Percentiles rank a stretch among this genome's conserved stretches.
Evolutionary conservation across 805 yeast genomes (phyloP).

Genomic region (Schizosaccharomyces japonicus): DNA sequence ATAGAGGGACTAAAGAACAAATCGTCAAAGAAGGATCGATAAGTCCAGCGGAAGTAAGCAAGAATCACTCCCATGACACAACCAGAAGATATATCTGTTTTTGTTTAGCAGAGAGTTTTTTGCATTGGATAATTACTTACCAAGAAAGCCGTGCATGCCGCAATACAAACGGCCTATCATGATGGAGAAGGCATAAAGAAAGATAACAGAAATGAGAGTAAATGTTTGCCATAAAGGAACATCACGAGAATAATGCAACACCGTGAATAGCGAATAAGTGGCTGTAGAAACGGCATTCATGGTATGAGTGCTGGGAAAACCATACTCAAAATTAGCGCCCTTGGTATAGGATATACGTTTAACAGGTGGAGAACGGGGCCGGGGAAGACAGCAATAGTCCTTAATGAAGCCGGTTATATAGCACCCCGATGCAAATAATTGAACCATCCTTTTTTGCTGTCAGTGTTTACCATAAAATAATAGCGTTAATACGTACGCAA

Average conservation of each 20-base stretch:
- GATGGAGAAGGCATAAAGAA: conserved; percentile 36
- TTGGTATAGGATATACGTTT: conserved; percentile 72
- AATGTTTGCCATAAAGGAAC: not conserved
- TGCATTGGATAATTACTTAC: not conserved
- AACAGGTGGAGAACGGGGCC: conserved; percentile 81
- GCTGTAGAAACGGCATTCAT: conserved; percentile 80
- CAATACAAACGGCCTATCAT: conserved; percentile 70
- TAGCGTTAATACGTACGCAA: conserved; percentile 22
- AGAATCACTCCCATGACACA: conserved; percentile 33
- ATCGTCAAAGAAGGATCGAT: conserved; percentile 25
- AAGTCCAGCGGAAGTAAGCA: conserved; percentile 23
- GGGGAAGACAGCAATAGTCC: conserved; percentile 68
- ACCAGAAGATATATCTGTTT: conserved; percentile 43
- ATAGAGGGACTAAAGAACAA: not conserved
- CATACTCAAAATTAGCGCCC: conserved; percentile 82
- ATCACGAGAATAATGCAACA: not conserved
- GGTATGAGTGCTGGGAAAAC: conserved; percentile 84
- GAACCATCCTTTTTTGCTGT: conserved; percentile 16
- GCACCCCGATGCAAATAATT: conserved; percentile 40
- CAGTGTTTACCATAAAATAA: not conserved
- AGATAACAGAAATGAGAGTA: conserved; percentile 7
- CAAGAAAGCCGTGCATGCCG: conserved; percentile 84
- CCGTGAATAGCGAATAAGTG: conserved; percentile 14
- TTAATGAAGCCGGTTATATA: conserved; percentile 45
- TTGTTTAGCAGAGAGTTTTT: not conserved